Evolutionary conservation across 2,329 filamentous ascomycete species (phyloP), one percentile per base, ranked within the genome.

Genomic region (Aspergillus sp.): DNA sequence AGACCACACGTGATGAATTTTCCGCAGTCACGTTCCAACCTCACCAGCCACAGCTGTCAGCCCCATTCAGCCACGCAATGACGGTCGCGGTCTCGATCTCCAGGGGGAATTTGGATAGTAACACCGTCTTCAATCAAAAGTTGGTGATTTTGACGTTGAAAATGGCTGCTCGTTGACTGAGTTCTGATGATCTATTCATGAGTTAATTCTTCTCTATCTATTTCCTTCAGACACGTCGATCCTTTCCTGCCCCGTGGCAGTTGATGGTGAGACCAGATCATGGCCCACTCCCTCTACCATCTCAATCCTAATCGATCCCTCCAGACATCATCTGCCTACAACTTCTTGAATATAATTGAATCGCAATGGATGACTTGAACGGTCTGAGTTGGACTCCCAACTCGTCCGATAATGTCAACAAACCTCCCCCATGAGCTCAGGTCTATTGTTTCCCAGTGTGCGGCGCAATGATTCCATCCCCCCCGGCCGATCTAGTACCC

Each of bases 291-390:
- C 44, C 42, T 42, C 39, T 44, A 36, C 45, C 39, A 42, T 42
- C 35, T 44, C 49, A 41, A 43, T 53, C 54, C 57, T 57, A 49
- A 53, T 48, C 43, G 36, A 47, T 40, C 31, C 39, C 42, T 50
- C 50, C 50, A 56, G 51, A 57, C 52, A 42, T 38, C 44, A 39
- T n/a, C 39, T 37, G n/a, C 19, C 4, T 19, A 19, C 19, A 19
- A 19, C 19, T 4, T 19, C 19, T 19, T 19, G 2, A 19, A 19
- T 38, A 39, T 42, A 37, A 39, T 34, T 43, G 34, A 13, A 52
- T 47, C 49, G 48, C 44, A 42, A 75, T 75, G 72, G 71, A 75
- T 40, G 72, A 75, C 50, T 61, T 75, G 33, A 69, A 64, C 44
- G 70, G 71, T 41, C 54, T 74, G 52, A 67, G 62, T 51, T 75